Evolutionary conservation across 768 basidiomycete species (phyloP).

Genomic region (Mycena albidolilacea): DNA sequence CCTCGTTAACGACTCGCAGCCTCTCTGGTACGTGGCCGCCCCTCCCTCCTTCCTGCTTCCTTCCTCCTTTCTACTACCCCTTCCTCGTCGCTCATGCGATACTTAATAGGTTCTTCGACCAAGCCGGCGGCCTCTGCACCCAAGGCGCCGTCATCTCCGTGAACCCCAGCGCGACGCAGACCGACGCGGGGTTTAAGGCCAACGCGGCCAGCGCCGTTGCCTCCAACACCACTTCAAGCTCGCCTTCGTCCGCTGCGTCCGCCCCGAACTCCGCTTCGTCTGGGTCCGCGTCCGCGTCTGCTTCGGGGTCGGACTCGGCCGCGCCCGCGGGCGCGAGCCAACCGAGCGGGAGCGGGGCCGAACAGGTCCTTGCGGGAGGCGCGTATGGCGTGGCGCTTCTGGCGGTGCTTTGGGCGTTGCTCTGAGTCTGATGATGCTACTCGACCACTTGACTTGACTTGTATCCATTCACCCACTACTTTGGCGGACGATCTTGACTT

Average conservation of each 20-base stretch:
- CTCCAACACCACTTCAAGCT: slow-evolving; percentile 29
- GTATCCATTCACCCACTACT: too few species aligned
- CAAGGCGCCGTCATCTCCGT: slow-evolving; percentile 57
- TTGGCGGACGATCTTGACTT: not conserved
- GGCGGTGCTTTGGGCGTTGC: not conserved
- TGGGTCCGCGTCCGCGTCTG: not conserved
- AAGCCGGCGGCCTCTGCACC: slow-evolving; percentile 55
- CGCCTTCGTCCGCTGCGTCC: not conserved
- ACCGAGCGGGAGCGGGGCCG: slow-evolving; percentile 5
- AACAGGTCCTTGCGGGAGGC: slow-evolving; percentile 4
- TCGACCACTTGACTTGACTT: not conserved
- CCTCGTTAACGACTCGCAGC: slow-evolving; percentile 52
- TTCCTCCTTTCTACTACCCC: not conserved
- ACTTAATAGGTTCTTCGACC: slow-evolving; percentile 53
- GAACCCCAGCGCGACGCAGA: slow-evolving; percentile 52
- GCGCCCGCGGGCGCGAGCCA: not conserved
- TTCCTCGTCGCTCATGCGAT: too few species aligned
- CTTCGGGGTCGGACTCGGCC: not conserved
- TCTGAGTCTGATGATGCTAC: not conserved
- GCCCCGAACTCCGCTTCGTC: slow-evolving; percentile 3
- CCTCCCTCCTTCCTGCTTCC: not conserved
- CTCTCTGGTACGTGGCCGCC: slow-evolving; percentile 48
- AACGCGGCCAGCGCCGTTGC: slow-evolving; percentile 51
- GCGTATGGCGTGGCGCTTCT: not conserved
- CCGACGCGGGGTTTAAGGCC: slow-evolving; percentile 52